Evolutionary conservation across 768 basidiomycete genomes (phyloP).

Genomic region (Gymnopilus dilepis): DNA sequence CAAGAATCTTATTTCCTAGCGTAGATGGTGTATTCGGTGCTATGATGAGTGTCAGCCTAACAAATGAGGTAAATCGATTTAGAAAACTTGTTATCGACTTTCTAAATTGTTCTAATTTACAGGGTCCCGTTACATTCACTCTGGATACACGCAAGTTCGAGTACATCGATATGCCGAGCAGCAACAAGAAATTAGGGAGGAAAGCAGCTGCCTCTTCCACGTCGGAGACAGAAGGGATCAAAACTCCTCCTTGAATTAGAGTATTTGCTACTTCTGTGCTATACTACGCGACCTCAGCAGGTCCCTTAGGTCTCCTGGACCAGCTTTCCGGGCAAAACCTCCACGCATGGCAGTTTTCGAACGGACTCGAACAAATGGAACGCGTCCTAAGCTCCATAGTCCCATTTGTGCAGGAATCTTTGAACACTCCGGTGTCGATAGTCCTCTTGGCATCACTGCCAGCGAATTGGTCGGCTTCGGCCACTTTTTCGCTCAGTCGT

Average conservation of each 20-base stretch:
- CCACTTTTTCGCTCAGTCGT: neutral
- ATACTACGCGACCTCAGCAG: neutral
- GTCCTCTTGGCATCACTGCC: conserved; percentile 8
- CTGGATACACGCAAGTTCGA: conserved; percentile 83
- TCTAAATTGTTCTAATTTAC: conserved; percentile 19
- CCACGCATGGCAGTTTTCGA: neutral
- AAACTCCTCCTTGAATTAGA: conserved; percentile 3
- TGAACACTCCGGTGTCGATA: neutral
- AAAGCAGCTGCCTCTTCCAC: neutral
- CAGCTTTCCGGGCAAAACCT: neutral
- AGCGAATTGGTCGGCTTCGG: no score
- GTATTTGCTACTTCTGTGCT: neutral
- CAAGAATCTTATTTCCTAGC: conserved; percentile 6
- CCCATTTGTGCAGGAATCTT: conserved; percentile 1
- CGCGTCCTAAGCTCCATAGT: neutral
- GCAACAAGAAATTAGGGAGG: conserved; percentile 12
- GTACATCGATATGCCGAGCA: conserved; percentile 46
- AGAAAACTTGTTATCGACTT: conserved; percentile 5
- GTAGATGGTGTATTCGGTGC: conserved; percentile 93
- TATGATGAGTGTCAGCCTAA: conserved; percentile 91
- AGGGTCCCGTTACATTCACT: conserved; percentile 89
- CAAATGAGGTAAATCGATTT: conserved; percentile 71
- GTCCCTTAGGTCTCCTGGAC: neutral
- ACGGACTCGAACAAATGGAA: neutral
- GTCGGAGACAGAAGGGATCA: conserved; percentile 2